A percentile compares a stretch with the other conserved stretches of the same genome.
Conservation (phyloP, 1,284 basidiomycete genomes). For the Malassezia restricta region DNA sequence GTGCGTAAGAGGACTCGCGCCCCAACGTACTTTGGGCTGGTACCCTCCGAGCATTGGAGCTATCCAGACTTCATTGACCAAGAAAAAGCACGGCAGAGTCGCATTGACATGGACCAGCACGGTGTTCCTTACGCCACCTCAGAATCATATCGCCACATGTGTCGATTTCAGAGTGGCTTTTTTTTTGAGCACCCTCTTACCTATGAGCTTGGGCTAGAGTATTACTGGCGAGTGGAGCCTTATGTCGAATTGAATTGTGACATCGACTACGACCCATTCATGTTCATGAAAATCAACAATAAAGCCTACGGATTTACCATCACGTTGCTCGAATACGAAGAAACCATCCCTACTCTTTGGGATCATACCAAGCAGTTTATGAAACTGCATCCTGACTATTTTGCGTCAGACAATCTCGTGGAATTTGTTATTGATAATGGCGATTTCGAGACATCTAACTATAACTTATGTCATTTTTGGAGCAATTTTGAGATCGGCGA, state of each 20-base stretch:
- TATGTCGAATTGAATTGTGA: conserved; percentile 66
- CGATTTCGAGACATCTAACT: conserved; percentile 50
- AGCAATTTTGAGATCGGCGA: conserved; percentile 57
- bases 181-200: conserved; percentile 48
- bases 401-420: conserved; percentile 62
- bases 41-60: conserved; percentile 68
- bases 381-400: conserved; percentile 55
- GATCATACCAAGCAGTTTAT: conserved; percentile 59
- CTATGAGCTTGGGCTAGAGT: conserved; percentile 59
- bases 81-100: conserved; percentile 54
- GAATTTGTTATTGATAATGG: conserved; percentile 64
- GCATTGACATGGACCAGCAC: conserved; percentile 56
- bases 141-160: conserved; percentile 54
- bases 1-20: conserved; percentile 36
- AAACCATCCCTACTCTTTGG: conserved; percentile 70
- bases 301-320: conserved; percentile 65
- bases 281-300: conserved; percentile 68
- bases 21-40: conserved; percentile 58
- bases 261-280: conserved; percentile 67
- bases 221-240: conserved; percentile 83
- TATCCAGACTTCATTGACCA: conserved; percentile 61
- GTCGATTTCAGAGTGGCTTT: conserved; percentile 84
- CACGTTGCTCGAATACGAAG: conserved; percentile 62
- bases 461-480: conserved; percentile 68
- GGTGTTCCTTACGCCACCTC: conserved; percentile 75